Conservation (phyloP, 805 yeast species). For the Metschnikowia lachancei region DNA sequence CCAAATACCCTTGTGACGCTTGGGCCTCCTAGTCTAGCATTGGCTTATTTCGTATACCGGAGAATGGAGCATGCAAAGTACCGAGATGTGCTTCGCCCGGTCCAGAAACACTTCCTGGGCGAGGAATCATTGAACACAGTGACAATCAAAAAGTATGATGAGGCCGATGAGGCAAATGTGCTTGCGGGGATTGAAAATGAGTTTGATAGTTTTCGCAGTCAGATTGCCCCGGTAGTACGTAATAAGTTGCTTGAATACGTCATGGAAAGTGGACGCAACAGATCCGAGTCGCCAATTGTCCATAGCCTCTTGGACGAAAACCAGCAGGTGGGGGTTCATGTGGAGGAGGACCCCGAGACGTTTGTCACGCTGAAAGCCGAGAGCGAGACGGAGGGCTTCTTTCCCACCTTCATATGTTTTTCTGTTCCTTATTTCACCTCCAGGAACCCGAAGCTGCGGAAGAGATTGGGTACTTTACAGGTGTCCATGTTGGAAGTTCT, state of each 20-base stretch:
- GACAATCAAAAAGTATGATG: constrained; percentile 31
- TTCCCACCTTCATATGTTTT: constrained; percentile 30
- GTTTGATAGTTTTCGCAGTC: constrained; percentile 33
- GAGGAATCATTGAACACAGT: constrained; percentile 6
- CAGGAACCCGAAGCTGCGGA: constrained; percentile 19
- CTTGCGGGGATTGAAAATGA: constrained; percentile 37
- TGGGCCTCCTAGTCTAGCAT: constrained; percentile 36
- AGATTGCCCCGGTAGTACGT: constrained; percentile 28
- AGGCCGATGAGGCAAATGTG: constrained; percentile 29
- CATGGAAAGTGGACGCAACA: constrained; percentile 14
- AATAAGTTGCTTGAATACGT: constrained; percentile 29
- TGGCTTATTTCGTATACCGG: constrained; percentile 25
- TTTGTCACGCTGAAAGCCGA: constrained; percentile 23
- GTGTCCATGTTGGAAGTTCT: constrained; percentile 28
- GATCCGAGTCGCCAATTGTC: neutral
- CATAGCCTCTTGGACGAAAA: constrained; percentile 27
- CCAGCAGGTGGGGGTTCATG: constrained; percentile 31
- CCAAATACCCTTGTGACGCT: constrained; percentile 36
- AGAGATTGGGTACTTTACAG: constrained; percentile 33
- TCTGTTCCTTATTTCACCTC: constrained; percentile 32
- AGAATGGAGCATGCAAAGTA: constrained; percentile 15
- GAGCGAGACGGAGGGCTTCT: constrained; percentile 4
- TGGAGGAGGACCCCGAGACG: constrained; percentile 18
- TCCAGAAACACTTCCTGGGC: constrained; percentile 1
- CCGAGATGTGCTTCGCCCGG: constrained; percentile 17